Evolutionary conservation across 352 stramenopile species (phyloP).

Genomic region (Pythium diclinum): DNA sequence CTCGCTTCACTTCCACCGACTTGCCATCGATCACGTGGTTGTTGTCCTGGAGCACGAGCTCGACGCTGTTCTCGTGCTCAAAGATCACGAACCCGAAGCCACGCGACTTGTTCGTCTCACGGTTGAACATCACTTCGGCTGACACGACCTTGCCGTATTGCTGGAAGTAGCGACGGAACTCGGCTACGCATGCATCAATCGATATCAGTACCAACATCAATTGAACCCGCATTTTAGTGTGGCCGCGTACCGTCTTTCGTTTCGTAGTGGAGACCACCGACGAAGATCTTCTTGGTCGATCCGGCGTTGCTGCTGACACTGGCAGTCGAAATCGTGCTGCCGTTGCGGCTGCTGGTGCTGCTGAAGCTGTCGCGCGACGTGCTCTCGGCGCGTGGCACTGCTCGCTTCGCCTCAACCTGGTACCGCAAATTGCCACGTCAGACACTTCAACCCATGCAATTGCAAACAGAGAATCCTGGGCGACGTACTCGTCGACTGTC

Average conservation of each 20-base stretch:
- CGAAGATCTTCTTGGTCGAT: constrained; percentile 91
- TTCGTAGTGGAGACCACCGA: constrained; percentile 91
- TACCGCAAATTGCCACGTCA: not conserved
- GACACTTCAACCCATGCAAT: not conserved
- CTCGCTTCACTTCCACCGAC: constrained; percentile 86
- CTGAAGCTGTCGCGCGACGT: constrained; percentile 51
- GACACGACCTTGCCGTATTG: constrained; percentile 92
- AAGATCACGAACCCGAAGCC: constrained; percentile 95
- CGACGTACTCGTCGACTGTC: constrained; percentile 81
- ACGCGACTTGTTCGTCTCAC: constrained; percentile 92
- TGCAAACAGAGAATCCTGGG: not conserved
- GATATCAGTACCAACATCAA: constrained; percentile 2
- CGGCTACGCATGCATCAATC: constrained; percentile 35
- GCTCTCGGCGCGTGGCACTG: constrained; percentile 86
- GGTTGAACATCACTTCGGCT: constrained; percentile 94
- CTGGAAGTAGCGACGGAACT: constrained; percentile 92
- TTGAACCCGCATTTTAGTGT: not conserved
- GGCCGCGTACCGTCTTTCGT: constrained; percentile 85
- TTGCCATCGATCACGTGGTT: constrained; percentile 92
- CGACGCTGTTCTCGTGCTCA: constrained; percentile 83
- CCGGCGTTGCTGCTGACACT: constrained; percentile 57
- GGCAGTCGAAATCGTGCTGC: constrained; percentile 51
- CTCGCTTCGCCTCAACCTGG: constrained; percentile 90
- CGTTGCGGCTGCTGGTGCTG: constrained; percentile 50
- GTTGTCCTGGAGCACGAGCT: constrained; percentile 82